Conservation (phyloP, 306 rosid genomes). For the Echinosophora koreensis region DNA sequence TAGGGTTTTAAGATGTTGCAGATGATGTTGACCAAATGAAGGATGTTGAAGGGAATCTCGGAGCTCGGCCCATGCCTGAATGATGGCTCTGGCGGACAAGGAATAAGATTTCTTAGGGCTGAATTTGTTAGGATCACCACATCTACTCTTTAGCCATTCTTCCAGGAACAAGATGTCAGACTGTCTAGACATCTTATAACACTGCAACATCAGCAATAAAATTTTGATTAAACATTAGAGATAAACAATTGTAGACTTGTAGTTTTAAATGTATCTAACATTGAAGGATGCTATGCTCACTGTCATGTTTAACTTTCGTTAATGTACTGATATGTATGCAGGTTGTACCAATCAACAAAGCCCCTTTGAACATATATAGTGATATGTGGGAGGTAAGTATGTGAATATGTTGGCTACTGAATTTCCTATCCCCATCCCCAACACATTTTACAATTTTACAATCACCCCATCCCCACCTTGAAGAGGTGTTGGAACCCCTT, state of each 20-base stretch:
- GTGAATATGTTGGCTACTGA: neutral
- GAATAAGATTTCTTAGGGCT: conserved; percentile 47
- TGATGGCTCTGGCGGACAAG: conserved; percentile 76
- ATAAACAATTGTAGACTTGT: neutral
- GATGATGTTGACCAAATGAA: conserved; percentile 57
- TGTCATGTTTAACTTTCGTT: neutral
- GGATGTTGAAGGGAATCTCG: conserved; percentile 62
- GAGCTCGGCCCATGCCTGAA: conserved; percentile 85
- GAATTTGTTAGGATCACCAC: conserved; percentile 50
- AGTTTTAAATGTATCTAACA: neutral
- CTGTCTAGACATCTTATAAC: conserved; percentile 62
- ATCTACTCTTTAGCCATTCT: conserved; percentile 69
- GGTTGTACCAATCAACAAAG: neutral
- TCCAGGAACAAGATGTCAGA: conserved; percentile 63
- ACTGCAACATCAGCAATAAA: conserved; percentile 29
- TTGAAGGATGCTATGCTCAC: neutral
- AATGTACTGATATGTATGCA: neutral
- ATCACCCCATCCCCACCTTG: neutral
- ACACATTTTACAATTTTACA: too few species aligned
- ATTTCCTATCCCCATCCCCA: neutral
- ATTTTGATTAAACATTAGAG: neutral
- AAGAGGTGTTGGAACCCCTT: neutral
- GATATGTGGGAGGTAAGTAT: neutral
- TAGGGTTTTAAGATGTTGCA: conserved; percentile 71
- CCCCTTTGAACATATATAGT: neutral